These are phyloP conservation scores for Oryza meridionalis DNA, from an alignment of 176 grass and related monocot species.

Conservation along the genomic window DNA sequence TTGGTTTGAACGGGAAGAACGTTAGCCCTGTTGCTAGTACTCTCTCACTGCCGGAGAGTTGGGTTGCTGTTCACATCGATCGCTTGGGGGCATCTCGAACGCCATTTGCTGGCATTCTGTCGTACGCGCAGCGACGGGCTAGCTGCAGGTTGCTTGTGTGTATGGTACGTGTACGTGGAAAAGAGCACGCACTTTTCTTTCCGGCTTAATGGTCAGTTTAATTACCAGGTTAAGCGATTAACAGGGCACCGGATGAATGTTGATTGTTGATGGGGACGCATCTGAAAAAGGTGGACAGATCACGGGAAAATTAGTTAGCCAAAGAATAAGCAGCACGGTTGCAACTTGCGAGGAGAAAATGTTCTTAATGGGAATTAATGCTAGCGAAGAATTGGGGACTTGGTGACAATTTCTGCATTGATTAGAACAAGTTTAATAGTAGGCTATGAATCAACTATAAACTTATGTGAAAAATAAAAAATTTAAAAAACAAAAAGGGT, in stretches of 20 bases:
- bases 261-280: neutral
- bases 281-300: neutral
- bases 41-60: neutral
- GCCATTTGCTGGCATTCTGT: slow-evolving; percentile 29
- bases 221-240: neutral
- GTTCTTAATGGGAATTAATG: neutral
- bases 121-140: neutral
- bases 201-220: neutral
- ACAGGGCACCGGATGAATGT: neutral
- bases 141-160: neutral
- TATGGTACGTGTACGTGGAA: neutral
- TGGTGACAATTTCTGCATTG: neutral
- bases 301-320: neutral
- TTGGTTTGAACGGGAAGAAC: neutral
- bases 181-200: neutral
- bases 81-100: slow-evolving; percentile 24
- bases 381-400: neutral
- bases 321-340: neutral
- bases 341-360: neutral
- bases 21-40: neutral
- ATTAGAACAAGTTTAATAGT: too few relatives aligned
- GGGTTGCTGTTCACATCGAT: slow-evolving; percentile 9
- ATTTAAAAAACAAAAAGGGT: too few relatives aligned
- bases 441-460: too few relatives aligned
- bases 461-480: too few relatives aligned